Evolutionary conservation across 1,284 basidiomycete genomes (phyloP).

Genomic region (Apiotrichum sp.): DNA sequence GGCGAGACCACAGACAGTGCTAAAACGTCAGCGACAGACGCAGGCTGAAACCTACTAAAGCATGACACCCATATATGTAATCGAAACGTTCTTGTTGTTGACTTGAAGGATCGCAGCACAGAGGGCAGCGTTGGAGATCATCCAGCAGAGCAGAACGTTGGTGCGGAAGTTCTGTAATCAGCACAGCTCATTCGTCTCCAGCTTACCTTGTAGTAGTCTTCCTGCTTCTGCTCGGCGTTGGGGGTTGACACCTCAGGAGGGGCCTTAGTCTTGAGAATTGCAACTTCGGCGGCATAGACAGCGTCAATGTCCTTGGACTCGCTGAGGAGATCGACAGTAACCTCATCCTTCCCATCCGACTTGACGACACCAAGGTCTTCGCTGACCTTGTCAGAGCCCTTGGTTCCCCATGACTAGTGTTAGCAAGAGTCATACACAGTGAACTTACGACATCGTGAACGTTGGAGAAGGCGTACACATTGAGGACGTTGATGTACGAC

Average conservation of each 20-base stretch:
- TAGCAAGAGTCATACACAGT: conserved; percentile 3
- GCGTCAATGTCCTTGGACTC: conserved; percentile 80
- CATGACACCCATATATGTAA: background rate
- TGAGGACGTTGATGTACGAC: conserved; percentile 84
- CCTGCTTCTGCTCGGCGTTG: conserved; percentile 59
- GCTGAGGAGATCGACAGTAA: conserved; percentile 72
- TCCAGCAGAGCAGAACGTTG: conserved; percentile 62
- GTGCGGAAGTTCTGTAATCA: conserved; percentile 65
- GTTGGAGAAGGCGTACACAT: conserved; percentile 68
- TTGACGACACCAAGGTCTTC: conserved; percentile 79
- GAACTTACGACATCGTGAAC: conserved; percentile 59
- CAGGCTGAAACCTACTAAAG: conserved; percentile 36
- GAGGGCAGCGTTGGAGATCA: conserved; percentile 70
- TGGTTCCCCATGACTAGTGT: conserved; percentile 66
- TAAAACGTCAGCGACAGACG: background rate
- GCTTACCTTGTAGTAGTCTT: conserved; percentile 68
- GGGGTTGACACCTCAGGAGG: conserved; percentile 46
- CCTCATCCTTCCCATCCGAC: conserved; percentile 48
- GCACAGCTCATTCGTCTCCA: background rate
- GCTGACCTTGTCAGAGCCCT: conserved; percentile 76
- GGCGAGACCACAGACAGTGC: conserved; percentile 74
- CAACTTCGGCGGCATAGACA: conserved; percentile 76
- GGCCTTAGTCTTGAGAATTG: conserved; percentile 61
- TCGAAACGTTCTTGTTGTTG: background rate
- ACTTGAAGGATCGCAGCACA: conserved; percentile 65